A percentile compares a stretch with the other conserved stretches of the same genome.
phyloP scores from a whole-genome alignment of 1,284 basidiomycete species.

The Phylloporus sp. region DNA sequence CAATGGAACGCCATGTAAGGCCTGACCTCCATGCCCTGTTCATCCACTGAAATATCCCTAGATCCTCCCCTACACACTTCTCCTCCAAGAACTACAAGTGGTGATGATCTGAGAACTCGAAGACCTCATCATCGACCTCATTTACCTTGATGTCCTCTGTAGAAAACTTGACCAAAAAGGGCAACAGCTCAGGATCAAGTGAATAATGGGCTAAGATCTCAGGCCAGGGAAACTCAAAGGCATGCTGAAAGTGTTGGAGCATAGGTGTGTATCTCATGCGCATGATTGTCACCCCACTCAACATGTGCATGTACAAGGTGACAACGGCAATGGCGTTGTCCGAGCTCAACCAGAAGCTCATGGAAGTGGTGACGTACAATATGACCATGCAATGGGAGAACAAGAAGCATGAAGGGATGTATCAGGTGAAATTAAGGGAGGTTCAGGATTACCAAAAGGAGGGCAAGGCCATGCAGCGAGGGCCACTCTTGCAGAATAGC shows the following conservation, averaged over 20 bases:
- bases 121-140: constrained; percentile 94
- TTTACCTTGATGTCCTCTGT: constrained; percentile 87
- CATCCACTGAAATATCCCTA: constrained; percentile 33
- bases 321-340: constrained; percentile 62
- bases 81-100: constrained; percentile 72
- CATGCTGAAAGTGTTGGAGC: constrained; percentile 63
- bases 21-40: not conserved
- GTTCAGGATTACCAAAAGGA: constrained; percentile 52
- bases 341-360: constrained; percentile 58
- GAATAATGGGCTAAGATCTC: constrained; percentile 89
- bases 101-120: constrained; percentile 84
- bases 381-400: constrained; percentile 33
- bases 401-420: constrained; percentile 41
- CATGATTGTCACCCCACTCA: too few relatives aligned
- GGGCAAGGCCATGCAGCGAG: constrained; percentile 45
- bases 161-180: constrained; percentile 93
- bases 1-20: constrained; percentile 72
- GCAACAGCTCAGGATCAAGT: constrained; percentile 86
- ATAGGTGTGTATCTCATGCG: constrained; percentile 79
- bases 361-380: constrained; percentile 37
- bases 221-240: constrained; percentile 65
- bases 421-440: constrained; percentile 42
- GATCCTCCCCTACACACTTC: constrained; percentile 75
- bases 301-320: constrained; percentile 57
- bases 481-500: constrained; percentile 23